These are phyloP conservation scores for Penicillium decumbens DNA, from an alignment of 2,329 filamentous ascomycete species.

Conservation along the genomic window DNA sequence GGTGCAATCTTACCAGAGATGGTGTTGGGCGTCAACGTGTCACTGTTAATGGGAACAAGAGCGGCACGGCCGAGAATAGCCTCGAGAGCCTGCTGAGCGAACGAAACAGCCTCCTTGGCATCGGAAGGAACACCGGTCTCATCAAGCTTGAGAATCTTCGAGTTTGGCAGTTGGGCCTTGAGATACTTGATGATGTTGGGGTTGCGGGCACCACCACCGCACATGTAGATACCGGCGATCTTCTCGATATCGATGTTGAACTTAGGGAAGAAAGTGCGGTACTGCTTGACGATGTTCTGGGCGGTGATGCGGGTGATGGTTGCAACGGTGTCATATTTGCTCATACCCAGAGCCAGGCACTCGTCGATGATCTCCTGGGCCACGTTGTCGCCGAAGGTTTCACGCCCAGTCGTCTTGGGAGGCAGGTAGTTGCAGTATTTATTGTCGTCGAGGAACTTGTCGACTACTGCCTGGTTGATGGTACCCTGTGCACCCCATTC, in stretches of 20 bases:
- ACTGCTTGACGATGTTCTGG: conserved; percentile 47
- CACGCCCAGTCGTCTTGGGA: conserved; percentile 55
- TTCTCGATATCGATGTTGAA: conserved; percentile 46
- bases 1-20: conserved; percentile 6
- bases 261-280: conserved; percentile 37
- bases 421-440: conserved; percentile 49
- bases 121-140: conserved; percentile 53
- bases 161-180: conserved; percentile 44
- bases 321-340: conserved; percentile 37
- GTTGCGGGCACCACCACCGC: conserved; percentile 55
- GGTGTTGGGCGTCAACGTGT: conserved; percentile 5
- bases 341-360: conserved; percentile 40
- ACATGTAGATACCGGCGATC: conserved; percentile 56
- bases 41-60: conserved; percentile 42
- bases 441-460: conserved; percentile 45
- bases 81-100: conserved; percentile 58
- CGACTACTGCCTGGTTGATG: conserved; percentile 50
- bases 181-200: conserved; percentile 54
- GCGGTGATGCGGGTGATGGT: conserved; percentile 57
- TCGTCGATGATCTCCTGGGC: conserved; percentile 49
- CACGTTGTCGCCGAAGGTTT: conserved; percentile 54
- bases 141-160: conserved; percentile 52
- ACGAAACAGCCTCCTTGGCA: conserved; percentile 56
- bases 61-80: conserved; percentile 53
- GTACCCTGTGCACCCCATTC: conserved; percentile 46